phyloP scores from a whole-genome alignment of 768 basidiomycete species.

The Galerina marginata region DNA sequence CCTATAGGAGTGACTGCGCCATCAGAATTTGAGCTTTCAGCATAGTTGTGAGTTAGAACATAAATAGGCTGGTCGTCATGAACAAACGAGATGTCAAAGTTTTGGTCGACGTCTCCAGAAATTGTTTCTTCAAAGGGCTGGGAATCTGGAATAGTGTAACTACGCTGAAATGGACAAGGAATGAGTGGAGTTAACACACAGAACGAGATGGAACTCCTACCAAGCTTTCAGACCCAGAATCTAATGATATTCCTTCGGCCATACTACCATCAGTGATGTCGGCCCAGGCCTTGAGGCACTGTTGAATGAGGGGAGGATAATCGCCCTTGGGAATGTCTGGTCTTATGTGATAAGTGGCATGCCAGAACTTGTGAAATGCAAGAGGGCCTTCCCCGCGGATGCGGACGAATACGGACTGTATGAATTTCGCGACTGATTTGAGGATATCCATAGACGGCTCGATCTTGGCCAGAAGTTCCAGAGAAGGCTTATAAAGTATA shows the following conservation, averaged over 20 bases:
- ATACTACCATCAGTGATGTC: constrained; percentile 55
- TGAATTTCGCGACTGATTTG: constrained; percentile 45
- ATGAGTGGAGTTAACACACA: neutral
- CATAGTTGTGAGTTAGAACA: constrained; percentile 6
- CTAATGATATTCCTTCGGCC: constrained; percentile 46
- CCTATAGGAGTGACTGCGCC: neutral
- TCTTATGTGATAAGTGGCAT: constrained; percentile 54
- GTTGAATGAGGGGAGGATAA: constrained; percentile 50
- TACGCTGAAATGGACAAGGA: constrained; percentile 9
- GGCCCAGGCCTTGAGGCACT: constrained; percentile 50
- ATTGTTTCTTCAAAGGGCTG: constrained; percentile 24
- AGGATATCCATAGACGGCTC: constrained; percentile 49
- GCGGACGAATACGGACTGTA: constrained; percentile 55
- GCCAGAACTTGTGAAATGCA: constrained; percentile 64
- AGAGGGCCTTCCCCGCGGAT: constrained; percentile 55
- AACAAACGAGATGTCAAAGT: neutral
- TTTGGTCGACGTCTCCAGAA: neutral
- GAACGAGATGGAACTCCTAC: constrained; percentile 26
- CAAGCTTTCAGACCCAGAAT: constrained; percentile 40
- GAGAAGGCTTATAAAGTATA: constrained; percentile 49
- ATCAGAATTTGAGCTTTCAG: neutral
- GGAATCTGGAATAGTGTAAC: constrained; percentile 34
- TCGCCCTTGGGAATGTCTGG: constrained; percentile 36
- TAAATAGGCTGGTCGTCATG: neutral
- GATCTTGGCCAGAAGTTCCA: constrained; percentile 42